phyloP scores from a whole-genome alignment of 306 rosid genomes.

The Glycine soja region DNA sequence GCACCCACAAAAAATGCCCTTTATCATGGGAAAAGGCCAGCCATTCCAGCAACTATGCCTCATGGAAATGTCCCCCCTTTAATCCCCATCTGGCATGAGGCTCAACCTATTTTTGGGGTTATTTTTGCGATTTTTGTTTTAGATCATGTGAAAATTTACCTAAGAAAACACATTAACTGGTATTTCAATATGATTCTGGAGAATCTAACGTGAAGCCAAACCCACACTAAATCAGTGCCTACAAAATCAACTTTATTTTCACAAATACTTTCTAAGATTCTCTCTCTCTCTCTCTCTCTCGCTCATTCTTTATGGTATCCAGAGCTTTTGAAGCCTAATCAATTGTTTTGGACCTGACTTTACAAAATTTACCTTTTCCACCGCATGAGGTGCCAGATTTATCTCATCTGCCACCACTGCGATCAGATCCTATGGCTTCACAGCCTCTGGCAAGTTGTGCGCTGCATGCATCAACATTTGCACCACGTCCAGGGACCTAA shows the following conservation, averaged over 20 bases:
- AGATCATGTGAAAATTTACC: neutral
- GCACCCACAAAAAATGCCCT: neutral
- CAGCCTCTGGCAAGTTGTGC: neutral
- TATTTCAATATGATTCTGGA: neutral
- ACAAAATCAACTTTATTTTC: neutral
- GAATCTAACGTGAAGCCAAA: neutral
- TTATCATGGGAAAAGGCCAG: neutral
- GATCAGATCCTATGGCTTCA: neutral
- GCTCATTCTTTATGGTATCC: neutral
- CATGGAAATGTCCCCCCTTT: neutral
- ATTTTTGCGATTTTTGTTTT: too few relatives aligned
- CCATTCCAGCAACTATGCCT: neutral
- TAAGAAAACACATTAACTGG: neutral
- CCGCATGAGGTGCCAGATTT: neutral
- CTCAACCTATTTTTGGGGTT: neutral
- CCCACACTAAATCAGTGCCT: neutral
- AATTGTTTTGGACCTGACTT: neutral
- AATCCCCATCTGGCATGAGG: neutral
- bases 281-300: neutral
- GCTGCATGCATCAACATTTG: neutral
- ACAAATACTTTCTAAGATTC: neutral
- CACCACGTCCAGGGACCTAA: neutral
- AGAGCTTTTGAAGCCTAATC: neutral
- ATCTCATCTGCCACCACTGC: neutral
- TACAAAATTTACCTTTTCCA: neutral